Evolutionary conservation across 768 basidiomycete genomes (phyloP).

Genomic region (Lactarius evosmus): DNA sequence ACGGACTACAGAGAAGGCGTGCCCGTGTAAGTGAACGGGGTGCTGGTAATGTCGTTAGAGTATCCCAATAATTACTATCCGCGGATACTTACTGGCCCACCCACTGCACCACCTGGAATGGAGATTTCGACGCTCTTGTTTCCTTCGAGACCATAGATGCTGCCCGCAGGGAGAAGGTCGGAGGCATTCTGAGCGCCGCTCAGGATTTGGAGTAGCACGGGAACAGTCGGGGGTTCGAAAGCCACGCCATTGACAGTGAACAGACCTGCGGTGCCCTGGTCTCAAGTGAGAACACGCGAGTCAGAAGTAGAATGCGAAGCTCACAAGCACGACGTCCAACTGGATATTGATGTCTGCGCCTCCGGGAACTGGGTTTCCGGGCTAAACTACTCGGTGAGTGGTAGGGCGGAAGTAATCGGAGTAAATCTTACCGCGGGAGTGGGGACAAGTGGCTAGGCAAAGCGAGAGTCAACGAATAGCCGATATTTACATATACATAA

Average conservation of each 20-base stretch:
- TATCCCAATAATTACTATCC: neutral
- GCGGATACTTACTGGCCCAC: neutral
- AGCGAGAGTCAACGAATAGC: neutral
- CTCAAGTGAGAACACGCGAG: neutral
- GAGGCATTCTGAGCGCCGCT: neutral
- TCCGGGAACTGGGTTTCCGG: neutral
- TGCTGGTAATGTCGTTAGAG: neutral
- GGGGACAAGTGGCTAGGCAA: neutral
- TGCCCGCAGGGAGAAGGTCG: neutral
- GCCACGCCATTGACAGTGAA: neutral
- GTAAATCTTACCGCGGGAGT: conserved; percentile 1
- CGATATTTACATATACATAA: no score
- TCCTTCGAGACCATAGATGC: neutral
- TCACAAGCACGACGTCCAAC: conserved; percentile 4
- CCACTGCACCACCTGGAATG: neutral
- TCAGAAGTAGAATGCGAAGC: neutral
- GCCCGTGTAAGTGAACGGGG: neutral
- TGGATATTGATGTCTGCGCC: conserved; percentile 4
- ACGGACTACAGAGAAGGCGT: neutral
- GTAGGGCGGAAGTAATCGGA: neutral
- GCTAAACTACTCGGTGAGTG: neutral
- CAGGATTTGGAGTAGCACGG: neutral
- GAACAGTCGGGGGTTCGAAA: neutral
- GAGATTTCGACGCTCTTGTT: neutral
- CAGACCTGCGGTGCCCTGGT: neutral